Base-by-base conservation (phyloP, 352 stramenopile genomes). In the Phytophthora europaea region DNA sequence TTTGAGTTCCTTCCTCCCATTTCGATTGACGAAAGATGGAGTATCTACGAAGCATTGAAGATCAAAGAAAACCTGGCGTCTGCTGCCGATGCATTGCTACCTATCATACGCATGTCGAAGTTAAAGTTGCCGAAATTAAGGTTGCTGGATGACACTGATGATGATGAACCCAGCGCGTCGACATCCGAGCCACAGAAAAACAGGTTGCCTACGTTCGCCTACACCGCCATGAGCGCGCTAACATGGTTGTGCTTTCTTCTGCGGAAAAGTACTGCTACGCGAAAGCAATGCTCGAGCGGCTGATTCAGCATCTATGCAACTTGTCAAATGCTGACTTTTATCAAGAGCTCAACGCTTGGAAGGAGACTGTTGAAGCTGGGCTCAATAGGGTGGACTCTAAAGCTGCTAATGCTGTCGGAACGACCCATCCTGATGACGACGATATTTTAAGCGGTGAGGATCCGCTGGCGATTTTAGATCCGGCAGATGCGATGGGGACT, bases 321-420 rank as follows among this genome's bases (percentile, higher is more conserved):
- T 33, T 72, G 40, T 55, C 55, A 4, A 72, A 56, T 22, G 26
- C 52, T 2, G 33, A 61, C 47, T 71, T 16, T 61, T 52, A 71
- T 20, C 6, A 47, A 47, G 40, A 65, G 6, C 26, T 66, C 4
- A 61, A 23, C 12, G 45, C 48, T 12, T 65, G 56, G 48, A 62
- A 66, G 26, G 65, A 66, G 6, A 72, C 34, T 12, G 22, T 71
- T 40, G 47, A 71, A 31, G 18, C n/a, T 4, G 54, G 54, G 34
- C 23, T 71, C 1, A 2, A 22, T 40, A 16, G 55, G 12, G 36
- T 15, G 7, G 36, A 48, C 13, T 48, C 16, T 48, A 15, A 48
- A 20, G 4, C 13, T 48, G 18, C 6, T 9, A 8, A 20, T 20
- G 36, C 36, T 15, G 13, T 2, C 13, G 20, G n/a, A 20, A 50